Evolutionary conservation across 257 asterid genomes (phyloP), one percentile per base, ranked within the genome.

Genomic region (Leptodermis oblonga): DNA sequence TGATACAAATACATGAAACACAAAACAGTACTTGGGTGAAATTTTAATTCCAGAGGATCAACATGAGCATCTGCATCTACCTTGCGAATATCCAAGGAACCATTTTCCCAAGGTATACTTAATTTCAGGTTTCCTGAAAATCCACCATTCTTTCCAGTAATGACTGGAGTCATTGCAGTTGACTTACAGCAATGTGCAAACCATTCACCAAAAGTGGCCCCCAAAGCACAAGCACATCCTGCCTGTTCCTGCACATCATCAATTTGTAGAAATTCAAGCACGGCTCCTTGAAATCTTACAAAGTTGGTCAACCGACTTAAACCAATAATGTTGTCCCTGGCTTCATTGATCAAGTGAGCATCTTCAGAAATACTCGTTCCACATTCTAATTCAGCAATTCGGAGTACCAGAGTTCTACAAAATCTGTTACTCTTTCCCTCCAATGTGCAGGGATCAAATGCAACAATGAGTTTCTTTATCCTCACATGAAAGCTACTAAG

Each of bases 31-130:
- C 84, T 83, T 51, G 98, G 98, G 74, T 94, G 90, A 72, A 89
- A 76, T 71, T 84, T 85, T 73, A 94, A 53, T 73, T 86, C 87
- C 74, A 94, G 80, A 70, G 97, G 98, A 72, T 87, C 93, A 61
- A 91, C 72, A 46, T 74, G 78, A 81, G 90, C 90, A 79, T 89
- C 92, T 67, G 92, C 97, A 76, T 94, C 98, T 82, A 94, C 98
- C 73, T 81, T 88, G 71, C 78, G 76, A 70, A 85, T 84, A 76
- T 91, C 96, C 69, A 94, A 74, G 67, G 97, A 86, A 66, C 99
- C 98, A 80, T 89, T 88, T 80, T 88, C 86, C 99, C 97, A 94
- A 59, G 98, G 99, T 78, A 94, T 86, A 76, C 87, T 85, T 66
- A 89, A 73, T 80, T 83, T 89, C 15, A 94, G 84, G 66, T 71